These are phyloP conservation scores for Pezicula rhizophila DNA, from an alignment of 2,329 filamentous ascomycete species.

Conservation along the genomic window DNA sequence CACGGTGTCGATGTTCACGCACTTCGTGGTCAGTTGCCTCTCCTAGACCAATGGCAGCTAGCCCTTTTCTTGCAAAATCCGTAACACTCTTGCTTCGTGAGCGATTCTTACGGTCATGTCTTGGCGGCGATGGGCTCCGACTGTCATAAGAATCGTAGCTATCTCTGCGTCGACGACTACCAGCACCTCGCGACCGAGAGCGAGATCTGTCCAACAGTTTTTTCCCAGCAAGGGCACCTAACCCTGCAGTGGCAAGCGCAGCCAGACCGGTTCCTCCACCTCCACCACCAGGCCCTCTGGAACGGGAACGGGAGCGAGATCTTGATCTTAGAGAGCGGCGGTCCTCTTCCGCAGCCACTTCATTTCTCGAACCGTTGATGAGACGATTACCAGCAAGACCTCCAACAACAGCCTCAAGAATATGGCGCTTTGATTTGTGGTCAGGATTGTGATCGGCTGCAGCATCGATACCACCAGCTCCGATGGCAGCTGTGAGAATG, in stretches of 20 bases:
- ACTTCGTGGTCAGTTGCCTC: constrained; percentile 34
- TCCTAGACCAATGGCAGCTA: constrained; percentile 57
- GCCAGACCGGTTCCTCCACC: constrained; percentile 49
- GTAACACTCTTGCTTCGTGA: constrained; percentile 61
- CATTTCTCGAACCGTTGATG: constrained; percentile 70
- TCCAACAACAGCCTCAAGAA: constrained; percentile 81
- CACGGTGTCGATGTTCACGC: constrained; percentile 13
- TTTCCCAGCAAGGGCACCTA: constrained; percentile 56
- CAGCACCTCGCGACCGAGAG: constrained; percentile 40
- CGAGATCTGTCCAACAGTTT: constrained; percentile 45
- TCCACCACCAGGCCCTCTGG: constrained; percentile 32
- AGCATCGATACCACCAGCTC: constrained; percentile 80
- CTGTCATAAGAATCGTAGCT: constrained; percentile 26
- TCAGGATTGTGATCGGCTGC: constrained; percentile 60
- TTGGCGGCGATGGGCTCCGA: constrained; percentile 23
- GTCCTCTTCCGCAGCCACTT: constrained; percentile 45
- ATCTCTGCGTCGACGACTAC: constrained; percentile 20
- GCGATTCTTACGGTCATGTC: constrained; percentile 27
- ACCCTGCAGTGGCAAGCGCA: constrained; percentile 55
- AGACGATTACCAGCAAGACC: constrained; percentile 81
- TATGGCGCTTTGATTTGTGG: constrained; percentile 74
- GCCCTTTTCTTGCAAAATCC: constrained; percentile 52
- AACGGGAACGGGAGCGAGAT: constrained; percentile 57
- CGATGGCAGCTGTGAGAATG: constrained; percentile 78
- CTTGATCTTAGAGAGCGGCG: constrained; percentile 52